These are phyloP conservation scores for Lachnellula occidentalis DNA, from an alignment of 2,329 filamentous ascomycete genomes.

Conservation along the genomic window DNA sequence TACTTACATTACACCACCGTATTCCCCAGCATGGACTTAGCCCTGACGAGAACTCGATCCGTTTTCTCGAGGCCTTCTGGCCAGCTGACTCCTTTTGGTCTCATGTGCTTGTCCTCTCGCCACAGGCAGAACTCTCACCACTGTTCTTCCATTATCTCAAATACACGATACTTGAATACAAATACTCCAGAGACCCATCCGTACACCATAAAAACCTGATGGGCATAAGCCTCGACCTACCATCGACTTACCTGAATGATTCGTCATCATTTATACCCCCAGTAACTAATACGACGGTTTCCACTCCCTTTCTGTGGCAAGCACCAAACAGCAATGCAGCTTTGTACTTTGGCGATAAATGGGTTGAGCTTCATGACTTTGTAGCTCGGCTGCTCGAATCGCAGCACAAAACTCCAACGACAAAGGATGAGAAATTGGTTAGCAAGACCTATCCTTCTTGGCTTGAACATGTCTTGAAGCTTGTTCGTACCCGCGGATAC, in stretches of 20 bases:
- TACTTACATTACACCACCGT: conserved; percentile 68
- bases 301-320: conserved; percentile 68
- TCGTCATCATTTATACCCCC: conserved; percentile 49
- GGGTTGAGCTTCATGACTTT: conserved; percentile 80
- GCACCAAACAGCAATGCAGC: conserved; percentile 76
- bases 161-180: conserved; percentile 71
- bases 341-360: conserved; percentile 78
- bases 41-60: conserved; percentile 65
- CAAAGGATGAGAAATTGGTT: conserved; percentile 52
- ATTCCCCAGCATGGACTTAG: conserved; percentile 56
- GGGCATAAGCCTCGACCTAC: conserved; percentile 75
- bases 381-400: conserved; percentile 42
- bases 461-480: conserved; percentile 71
- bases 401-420: conserved; percentile 33
- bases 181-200: conserved; percentile 55
- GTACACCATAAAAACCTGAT: conserved; percentile 54
- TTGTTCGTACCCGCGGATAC: conserved; percentile 73
- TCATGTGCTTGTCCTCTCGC: conserved; percentile 80
- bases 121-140: conserved; percentile 72
- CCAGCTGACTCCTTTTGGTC: conserved; percentile 57
- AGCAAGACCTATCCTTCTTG: conserved; percentile 67
- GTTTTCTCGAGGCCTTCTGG: conserved; percentile 85
- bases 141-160: conserved; percentile 84
- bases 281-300: neutral
- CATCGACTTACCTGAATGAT: conserved; percentile 58